Evolutionary conservation across 2,329 filamentous ascomycete genomes (phyloP), one percentile per base, ranked within the genome.

Genomic region (Trichoderma koningii): DNA sequence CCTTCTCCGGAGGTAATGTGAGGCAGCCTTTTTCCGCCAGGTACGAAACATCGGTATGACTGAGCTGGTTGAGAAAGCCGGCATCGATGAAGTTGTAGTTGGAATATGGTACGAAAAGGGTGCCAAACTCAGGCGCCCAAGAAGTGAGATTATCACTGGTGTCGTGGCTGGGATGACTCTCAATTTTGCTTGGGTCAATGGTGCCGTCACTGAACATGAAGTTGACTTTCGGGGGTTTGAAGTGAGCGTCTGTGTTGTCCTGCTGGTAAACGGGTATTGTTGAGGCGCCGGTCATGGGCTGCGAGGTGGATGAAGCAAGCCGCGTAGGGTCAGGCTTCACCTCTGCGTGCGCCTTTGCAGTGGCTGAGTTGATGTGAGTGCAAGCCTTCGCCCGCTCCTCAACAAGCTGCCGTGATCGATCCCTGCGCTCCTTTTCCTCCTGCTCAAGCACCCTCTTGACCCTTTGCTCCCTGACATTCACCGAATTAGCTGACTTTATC

Each of bases 71-170:
- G 42, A 64, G 44, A 14, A 28, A 55, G 3, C 61, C 61, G 30
- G 61, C 42, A 30, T 64, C 61, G 21, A 64, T 52, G 42, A 64
- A 64, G n/a, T 64, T 50, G 44, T 64, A 64, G 61, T 21, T 55
- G 44, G 61, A 42, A 15, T 55, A 56, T 12, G 61, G 44, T 1
- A 64, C 52, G 17, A 55, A 50, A 42, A 17, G 42, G 12, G 48
- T 53, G 28, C 50, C 34, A 12, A 30, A 45, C 7, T 28, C 44
- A 12, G 34, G 19, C 15, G 41, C 41, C 60, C 60, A 63, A 2
- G 41, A 28, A 26, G 7, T 34, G 30, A 38, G 34, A 38, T 38
- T 15, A 19, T 41, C 7, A 9, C n/a, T 15, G 10, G 7, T 7
- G 30, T 47, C 26, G n/a, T 26, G 28, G 60, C 41, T 19, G 23